phyloP scores from a whole-genome alignment of 495 filamentous ascomycete species.

The Cenococcum geophilum region DNA sequence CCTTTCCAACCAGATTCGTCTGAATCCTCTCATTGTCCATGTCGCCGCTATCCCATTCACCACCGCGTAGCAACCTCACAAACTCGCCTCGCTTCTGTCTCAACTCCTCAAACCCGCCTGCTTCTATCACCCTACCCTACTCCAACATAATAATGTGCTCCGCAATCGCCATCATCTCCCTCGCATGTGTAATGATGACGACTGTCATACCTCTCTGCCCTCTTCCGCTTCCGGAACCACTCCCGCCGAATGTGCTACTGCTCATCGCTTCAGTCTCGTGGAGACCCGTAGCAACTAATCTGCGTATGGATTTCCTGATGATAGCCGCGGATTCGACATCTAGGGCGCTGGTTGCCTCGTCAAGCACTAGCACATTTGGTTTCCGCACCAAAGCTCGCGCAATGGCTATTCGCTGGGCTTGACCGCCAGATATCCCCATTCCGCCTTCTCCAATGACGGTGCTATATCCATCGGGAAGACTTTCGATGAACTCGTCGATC shows the following conservation, averaged over 20 bases:
- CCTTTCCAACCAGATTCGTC: background rate
- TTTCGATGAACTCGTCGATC: constrained; percentile 73
- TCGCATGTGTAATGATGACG: constrained; percentile 70
- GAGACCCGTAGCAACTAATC: constrained; percentile 39
- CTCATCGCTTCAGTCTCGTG: constrained; percentile 26
- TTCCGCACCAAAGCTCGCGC: constrained; percentile 68
- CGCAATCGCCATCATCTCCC: constrained; percentile 77
- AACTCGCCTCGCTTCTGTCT: constrained; percentile 39
- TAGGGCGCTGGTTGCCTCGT: constrained; percentile 80
- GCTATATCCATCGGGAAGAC: constrained; percentile 66
- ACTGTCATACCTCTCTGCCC: constrained; percentile 44
- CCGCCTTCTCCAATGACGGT: constrained; percentile 77
- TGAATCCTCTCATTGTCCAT: background rate
- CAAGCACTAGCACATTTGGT: constrained; percentile 69
- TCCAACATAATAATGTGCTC: constrained; percentile 67
- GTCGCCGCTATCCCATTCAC: constrained; percentile 2
- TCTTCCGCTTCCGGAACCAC: background rate
- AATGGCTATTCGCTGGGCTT: constrained; percentile 76
- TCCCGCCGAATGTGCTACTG: constrained; percentile 21
- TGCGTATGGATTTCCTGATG: constrained; percentile 57
- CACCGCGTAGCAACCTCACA: constrained; percentile 36
- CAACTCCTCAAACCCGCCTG: constrained; percentile 56
- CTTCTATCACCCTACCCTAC: constrained; percentile 59
- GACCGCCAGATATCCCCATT: constrained; percentile 68
- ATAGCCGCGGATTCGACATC: constrained; percentile 63